Base-by-base conservation (phyloP, 768 basidiomycete species). In the Termitomyces sp. region DNA sequence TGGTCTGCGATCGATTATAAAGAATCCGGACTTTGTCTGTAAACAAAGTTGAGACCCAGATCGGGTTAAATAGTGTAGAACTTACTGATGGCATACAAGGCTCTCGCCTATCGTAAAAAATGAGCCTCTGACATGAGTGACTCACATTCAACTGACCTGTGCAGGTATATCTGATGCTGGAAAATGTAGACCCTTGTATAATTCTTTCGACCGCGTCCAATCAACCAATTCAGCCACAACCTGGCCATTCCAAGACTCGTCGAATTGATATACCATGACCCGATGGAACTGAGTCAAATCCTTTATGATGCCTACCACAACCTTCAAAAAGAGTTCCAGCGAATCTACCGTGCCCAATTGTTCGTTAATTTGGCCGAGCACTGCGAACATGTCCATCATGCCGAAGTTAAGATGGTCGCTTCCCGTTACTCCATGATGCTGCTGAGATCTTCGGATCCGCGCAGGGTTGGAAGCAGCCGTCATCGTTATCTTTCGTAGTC, bases 201-300 rank as follows among this genome's bases (percentile, higher is more conserved):
- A 67, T 68, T 91, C 87, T 54, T 82, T 82, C 17, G 87, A 84
- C 64, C 81, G 77, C 51, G 73, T 78, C 87, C 86, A 89, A 65
- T 93, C 90, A 19, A 90, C 82, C 30, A 92, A 71, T 66, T 93
- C 90, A 0, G 88, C 82, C 4, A 91, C 84, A 41, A 88, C 82
- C 66, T 87, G 79, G 19, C 88, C 88, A 63, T 90, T 89, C 82
- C 84, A 88, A n/a, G 66, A 54, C 62, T 88, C 85, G 67, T 91
- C 87, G 62, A 91, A 90, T 68, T 90, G 89, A 64, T 92, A 93
- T 9, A 90, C 76, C 68, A 93, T 71, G 32, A 90, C 87, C 21
- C 90, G 79, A 64, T 91, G 88, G 67, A 90, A 91, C 65, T 87
- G 86, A 14, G 87, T 87, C 56, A 93, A 65, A 65, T 93, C 88